Base-by-base conservation (phyloP, 495 filamentous ascomycete species). In the Neurospora sp. region DNA sequence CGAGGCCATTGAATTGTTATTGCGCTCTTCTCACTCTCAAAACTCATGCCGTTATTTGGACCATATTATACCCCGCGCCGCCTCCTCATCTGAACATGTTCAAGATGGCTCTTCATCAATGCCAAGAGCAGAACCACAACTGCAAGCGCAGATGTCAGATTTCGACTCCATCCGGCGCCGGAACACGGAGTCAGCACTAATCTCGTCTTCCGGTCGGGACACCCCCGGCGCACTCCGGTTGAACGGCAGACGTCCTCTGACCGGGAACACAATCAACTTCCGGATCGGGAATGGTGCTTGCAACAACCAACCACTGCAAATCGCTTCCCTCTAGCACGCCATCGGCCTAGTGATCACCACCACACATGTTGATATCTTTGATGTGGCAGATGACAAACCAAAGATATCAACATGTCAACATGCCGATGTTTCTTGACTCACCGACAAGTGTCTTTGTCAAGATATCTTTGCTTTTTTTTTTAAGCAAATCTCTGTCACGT, bases 251-350 rank as follows among this genome's bases (percentile, higher is more conserved):
- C 53, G 53, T 61, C 22, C 53, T 61, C 53, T 61, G 53, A 2
- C 53, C 53, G 53, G 22, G 12, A 61, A 61, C 53, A 61, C 22
- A 8, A 4, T 35, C 53, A 35, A 61, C 27, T 35, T 61, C 53
- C 53, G 53, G 22, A 61, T 61, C 27, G 53, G 53, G 53, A 61
- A 61, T 61, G 53, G 53, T 35, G 53, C 22, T 61, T 61, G 53
- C 53, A 14, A 61, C 53, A 14, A 35, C 27, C 27, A 14, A 61
- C 53, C 27, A 35, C 27, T 31, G 22, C 53, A 61, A 35, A 74
- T 74, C 39, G 70, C 70, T 46, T 74, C 59, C 39, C 37, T 27
- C 35, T 5, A 74, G 73, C 73, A 74, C 73, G 73, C 73, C 68
- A 74, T 74, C 70, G 73, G 72, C 71, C 40, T 48, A 46, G 27